phyloP scores from a whole-genome alignment of 306 rosid genomes.

The apple (Malus domestica) region ASM211411v1 NC_041797.1:4138001-4138500 shows the following conservation, averaged over 20 bases:
- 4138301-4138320: background rate
- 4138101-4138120: constrained; percentile 88
- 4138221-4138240: constrained; percentile 74
- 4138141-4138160: constrained; percentile 72
- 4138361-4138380: background rate
- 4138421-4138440: background rate
- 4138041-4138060: constrained; percentile 26
- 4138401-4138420: background rate
- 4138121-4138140: constrained; percentile 70
- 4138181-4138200: constrained; percentile 75
- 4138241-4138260: constrained; percentile 69
- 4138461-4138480: constrained; percentile 1
- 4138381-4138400: background rate
- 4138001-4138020: constrained; percentile 88
- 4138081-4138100: constrained; percentile 69
- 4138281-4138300: constrained; percentile 39
- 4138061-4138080: constrained; percentile 50
- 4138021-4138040: constrained; percentile 62
- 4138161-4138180: constrained; percentile 48
- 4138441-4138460: constrained; percentile 7
- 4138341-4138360: background rate
- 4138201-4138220: constrained; percentile 68
- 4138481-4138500: background rate
- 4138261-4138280: constrained; percentile 65
- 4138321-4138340: constrained; percentile 3